Percentiles rank a stretch among this genome's conserved stretches.
phyloP scores from a whole-genome alignment of 1,139 yeast genomes.

The Lodderomyces theae region DNA sequence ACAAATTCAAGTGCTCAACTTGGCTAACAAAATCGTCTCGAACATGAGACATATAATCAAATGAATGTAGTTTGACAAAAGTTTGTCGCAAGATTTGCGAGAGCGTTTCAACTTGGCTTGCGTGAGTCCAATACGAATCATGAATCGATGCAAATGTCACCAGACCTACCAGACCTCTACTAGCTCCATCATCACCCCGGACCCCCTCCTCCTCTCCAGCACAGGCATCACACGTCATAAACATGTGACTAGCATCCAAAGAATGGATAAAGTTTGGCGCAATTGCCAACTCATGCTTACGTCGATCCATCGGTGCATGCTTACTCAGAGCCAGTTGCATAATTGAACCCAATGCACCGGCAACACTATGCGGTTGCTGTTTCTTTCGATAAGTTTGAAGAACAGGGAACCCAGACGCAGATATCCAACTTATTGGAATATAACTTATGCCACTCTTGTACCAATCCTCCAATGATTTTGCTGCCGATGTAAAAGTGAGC shows the following conservation, averaged over 20 bases:
- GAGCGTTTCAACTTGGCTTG: constrained; percentile 29
- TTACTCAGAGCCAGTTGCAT: constrained; percentile 3
- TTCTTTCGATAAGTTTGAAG: constrained; percentile 32
- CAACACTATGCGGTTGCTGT: constrained; percentile 19
- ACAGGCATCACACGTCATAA: constrained; percentile 32
- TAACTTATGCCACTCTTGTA: constrained; percentile 9
- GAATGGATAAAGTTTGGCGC: constrained; percentile 50
- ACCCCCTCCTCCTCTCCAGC: too few relatives aligned
- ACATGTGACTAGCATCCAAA: constrained; percentile 40
- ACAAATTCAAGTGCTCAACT: constrained; percentile 23
- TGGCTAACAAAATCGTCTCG: constrained; percentile 26
- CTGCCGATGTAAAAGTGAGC: constrained; percentile 1
- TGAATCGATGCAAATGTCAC: constrained; percentile 41
- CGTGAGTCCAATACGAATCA: constrained; percentile 47
- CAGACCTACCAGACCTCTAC: too few relatives aligned
- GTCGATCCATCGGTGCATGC: constrained; percentile 25
- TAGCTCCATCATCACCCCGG: not conserved
- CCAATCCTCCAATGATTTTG: not conserved
- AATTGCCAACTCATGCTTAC: constrained; percentile 36
- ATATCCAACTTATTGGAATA: constrained; percentile 45
- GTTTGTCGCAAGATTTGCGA: constrained; percentile 28
- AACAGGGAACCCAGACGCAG: constrained; percentile 43
- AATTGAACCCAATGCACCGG: constrained; percentile 10
- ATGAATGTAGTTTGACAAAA: constrained; percentile 34
- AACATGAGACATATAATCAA: constrained; percentile 26